Conservation (phyloP, 176 grass and related monocot species). For the Raddia guianensis region DNA sequence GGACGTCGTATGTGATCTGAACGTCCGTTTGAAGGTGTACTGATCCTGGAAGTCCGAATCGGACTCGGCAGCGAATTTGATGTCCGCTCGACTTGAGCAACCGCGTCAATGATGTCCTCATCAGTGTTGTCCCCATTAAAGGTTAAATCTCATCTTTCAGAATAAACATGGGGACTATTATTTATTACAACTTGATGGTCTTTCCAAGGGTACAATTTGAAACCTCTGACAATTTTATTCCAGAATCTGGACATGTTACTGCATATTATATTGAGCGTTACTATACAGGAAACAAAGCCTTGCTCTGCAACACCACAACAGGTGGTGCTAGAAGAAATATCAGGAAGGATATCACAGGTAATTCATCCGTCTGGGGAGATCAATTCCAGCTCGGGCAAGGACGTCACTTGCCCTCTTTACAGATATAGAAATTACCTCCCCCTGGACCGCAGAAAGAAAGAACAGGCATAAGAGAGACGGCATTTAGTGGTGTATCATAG, state of each 20-base stretch:
- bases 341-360: constrained; percentile 14
- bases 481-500: background rate
- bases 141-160: background rate
- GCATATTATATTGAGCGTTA: background rate
- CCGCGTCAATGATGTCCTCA: too few species aligned
- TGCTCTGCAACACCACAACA: background rate
- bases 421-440: constrained; percentile 42
- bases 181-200: background rate
- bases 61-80: too few species aligned
- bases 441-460: constrained; percentile 30
- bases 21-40: too few species aligned
- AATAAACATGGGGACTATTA: background rate
- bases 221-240: background rate
- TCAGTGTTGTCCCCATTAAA: background rate
- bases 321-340: background rate
- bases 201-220: background rate
- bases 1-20: too few species aligned
- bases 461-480: background rate
- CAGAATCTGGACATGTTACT: background rate
- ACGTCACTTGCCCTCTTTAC: constrained; percentile 36
- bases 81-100: too few species aligned
- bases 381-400: constrained; percentile 41
- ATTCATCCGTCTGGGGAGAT: constrained; percentile 49
- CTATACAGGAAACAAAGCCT: background rate
- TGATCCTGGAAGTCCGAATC: too few species aligned